Evolutionary conservation across 1,284 basidiomycete genomes (phyloP), one percentile per base, ranked within the genome.

Genomic region (Stereum hirsutum): DNA sequence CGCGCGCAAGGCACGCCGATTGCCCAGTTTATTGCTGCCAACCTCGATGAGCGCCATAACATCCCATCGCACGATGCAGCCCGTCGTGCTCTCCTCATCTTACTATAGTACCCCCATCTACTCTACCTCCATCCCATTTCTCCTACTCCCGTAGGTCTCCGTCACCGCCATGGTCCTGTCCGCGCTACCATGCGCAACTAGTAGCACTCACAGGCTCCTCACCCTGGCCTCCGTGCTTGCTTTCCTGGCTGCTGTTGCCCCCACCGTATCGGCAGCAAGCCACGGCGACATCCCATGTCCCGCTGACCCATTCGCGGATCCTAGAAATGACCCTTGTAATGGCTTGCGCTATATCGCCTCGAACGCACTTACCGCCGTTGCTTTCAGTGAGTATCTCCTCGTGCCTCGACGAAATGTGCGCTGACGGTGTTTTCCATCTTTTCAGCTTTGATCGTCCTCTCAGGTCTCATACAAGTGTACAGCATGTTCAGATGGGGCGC

Each of bases 301-400:
- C 4, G 50, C 56, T 14, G 57, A 75, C 48, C 70, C 70, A n/a
- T 74, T 66, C 51, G 54, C 59, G 10, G 70, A 78, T 53, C 77
- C 76, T 0, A 65, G 62, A 50, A 43, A 76, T 52, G 78, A 82
- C 52, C 67, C 63, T 0, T 70, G 66, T 53, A 78, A 81, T 54
- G 70, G 71, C 11, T 57, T 78, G 23, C 69, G 69, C 45, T 86
- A 84, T 53, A 80, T 85, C 41, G 67, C 78, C 2, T 72, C 65
- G 32, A 74, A 81, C 53, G 59, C 68, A 3, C 56, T 78, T 28
- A 80, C 81, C 1, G 71, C 60, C 8, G 59, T 81, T 30, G 72
- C 76, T 5, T 66, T 78, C 38, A 57, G 76, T 78, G 51, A 41
- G 59, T 51, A 25, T 32, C n/a, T 14, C 21, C 37, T 23, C 20